A percentile compares a stretch with the other conserved stretches of the same genome.
These are phyloP conservation scores for Vanderwaltozyma tropicalis DNA, from an alignment of 805 yeast genomes.

Conservation along the genomic window DNA sequence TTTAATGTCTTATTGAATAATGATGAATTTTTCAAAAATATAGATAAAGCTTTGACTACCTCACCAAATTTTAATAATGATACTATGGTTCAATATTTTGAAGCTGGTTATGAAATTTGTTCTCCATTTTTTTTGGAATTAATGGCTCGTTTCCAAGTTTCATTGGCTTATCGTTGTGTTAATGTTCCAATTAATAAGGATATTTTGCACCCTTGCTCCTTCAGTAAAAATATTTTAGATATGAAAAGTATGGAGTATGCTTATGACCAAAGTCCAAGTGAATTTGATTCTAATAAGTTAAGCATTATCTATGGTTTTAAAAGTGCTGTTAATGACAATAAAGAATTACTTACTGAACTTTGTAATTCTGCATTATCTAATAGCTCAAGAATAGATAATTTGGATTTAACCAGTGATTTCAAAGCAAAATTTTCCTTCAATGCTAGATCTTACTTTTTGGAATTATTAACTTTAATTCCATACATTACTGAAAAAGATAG, in stretches of 20 bases:
- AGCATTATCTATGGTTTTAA: constrained; percentile 7
- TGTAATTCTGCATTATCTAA: constrained; percentile 20
- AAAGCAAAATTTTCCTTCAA: constrained; percentile 15
- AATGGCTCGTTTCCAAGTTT: constrained; percentile 17
- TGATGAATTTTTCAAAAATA: constrained; percentile 10
- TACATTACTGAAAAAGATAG: constrained; percentile 37
- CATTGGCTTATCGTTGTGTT: constrained; percentile 7
- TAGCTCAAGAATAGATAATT: constrained; percentile 9
- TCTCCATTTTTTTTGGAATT: constrained; percentile 15
- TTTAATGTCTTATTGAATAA: constrained; percentile 8
- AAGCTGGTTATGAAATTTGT: constrained; percentile 21
- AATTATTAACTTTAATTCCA: constrained; percentile 25
- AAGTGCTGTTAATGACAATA: constrained; percentile 27
- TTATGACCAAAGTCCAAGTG: constrained; percentile 1
- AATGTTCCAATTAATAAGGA: neutral
- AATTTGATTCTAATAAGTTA: constrained; percentile 8
- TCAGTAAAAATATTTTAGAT: neutral
- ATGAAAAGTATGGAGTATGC: neutral
- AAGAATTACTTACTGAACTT: constrained; percentile 22
- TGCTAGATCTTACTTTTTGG: constrained; percentile 31
- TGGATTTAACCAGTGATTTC: constrained; percentile 13
- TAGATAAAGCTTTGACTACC: constrained; percentile 11
- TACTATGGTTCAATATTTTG: constrained; percentile 22
- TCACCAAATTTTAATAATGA: constrained; percentile 18
- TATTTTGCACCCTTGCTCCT: neutral